Evolutionary conservation across 2,329 filamentous ascomycete genomes (phyloP), one percentile per base, ranked within the genome.

Genomic region (Nemania serpens): DNA sequence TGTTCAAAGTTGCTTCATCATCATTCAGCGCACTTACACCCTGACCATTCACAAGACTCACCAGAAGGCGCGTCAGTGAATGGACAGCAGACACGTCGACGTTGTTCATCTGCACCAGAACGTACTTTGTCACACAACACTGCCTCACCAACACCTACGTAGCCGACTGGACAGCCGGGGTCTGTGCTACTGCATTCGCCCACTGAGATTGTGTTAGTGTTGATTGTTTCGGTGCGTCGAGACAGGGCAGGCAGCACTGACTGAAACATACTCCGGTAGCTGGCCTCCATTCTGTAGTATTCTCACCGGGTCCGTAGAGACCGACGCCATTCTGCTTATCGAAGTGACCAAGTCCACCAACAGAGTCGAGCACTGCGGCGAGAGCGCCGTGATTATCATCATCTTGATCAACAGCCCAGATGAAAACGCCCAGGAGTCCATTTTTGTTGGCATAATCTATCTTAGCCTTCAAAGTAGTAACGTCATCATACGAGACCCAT

Each of bases 401-500:
- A 50, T 72, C 69, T 18, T 62, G 69, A 52, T 73, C 70, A 36
- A 72, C 58, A 15, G 73, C 70, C 73, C 72, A 76, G 46, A 75
- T 72, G 25, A 76, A 59, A 9, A 67, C 59, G 42, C 71, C 71
- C 13, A 63, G 59, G 0, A 78, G 63, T 18, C 77, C 50, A 2
- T 49, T 34, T 25, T 50, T 22, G 5, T 75, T 73, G 3, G 75
- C 75, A 51, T 63, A 73, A 7, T 73, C 66, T 5, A 68, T 66
- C 62, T 77, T 78, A 25, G 67, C 42, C 48, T 70, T 66, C 10
- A 77, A 63, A 0, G 77, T 79, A 1, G 72, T 68, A 0, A 49
- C 47, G 48, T 78, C 75, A 60, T 79, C 77, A 42, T 69, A 80
- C 2, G 71, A 73, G 2, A 79, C 74, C 78, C 76, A 81, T 62